Evolutionary conservation across 2,329 filamentous ascomycete species (phyloP).

Genomic region (Fonsecaea nubica): DNA sequence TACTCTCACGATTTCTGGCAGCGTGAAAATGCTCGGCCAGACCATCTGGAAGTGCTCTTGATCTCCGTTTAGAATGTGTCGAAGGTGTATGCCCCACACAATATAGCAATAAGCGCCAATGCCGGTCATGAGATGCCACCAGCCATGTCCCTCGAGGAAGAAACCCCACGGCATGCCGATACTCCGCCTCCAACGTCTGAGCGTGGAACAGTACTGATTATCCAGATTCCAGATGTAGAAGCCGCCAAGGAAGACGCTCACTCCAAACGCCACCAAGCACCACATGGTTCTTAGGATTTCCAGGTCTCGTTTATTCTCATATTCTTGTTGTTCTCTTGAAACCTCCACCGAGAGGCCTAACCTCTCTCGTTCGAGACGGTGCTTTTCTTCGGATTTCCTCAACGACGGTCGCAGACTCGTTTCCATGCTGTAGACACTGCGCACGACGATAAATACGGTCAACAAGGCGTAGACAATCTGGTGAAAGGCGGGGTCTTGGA

Average conservation of each 20-base stretch:
- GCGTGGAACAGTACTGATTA: slow-evolving; percentile 72
- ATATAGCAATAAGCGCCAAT: slow-evolving; percentile 85
- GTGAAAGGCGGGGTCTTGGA: slow-evolving; percentile 83
- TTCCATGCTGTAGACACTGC: slow-evolving; percentile 81
- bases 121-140: slow-evolving; percentile 83
- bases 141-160: slow-evolving; percentile 74
- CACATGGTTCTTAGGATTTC: slow-evolving; percentile 73
- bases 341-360: slow-evolving; percentile 49
- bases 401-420: slow-evolving; percentile 65
- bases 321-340: slow-evolving; percentile 51
- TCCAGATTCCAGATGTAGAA: slow-evolving; percentile 82
- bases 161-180: slow-evolving; percentile 81
- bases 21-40: slow-evolving; percentile 70
- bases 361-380: slow-evolving; percentile 50
- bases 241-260: slow-evolving; percentile 74
- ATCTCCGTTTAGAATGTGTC: slow-evolving; percentile 74
- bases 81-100: slow-evolving; percentile 81
- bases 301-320: slow-evolving; percentile 62
- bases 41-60: slow-evolving; percentile 73
- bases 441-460: slow-evolving; percentile 72
- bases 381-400: slow-evolving; percentile 56
- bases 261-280: slow-evolving; percentile 72
- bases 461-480: slow-evolving; percentile 78
- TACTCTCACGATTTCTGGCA: slow-evolving; percentile 57
- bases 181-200: slow-evolving; percentile 69